Percentiles rank a stretch among this genome's conserved stretches.
Evolutionary conservation across 805 yeast genomes (phyloP).

Genomic region (Blastobotrys parvus): DNA sequence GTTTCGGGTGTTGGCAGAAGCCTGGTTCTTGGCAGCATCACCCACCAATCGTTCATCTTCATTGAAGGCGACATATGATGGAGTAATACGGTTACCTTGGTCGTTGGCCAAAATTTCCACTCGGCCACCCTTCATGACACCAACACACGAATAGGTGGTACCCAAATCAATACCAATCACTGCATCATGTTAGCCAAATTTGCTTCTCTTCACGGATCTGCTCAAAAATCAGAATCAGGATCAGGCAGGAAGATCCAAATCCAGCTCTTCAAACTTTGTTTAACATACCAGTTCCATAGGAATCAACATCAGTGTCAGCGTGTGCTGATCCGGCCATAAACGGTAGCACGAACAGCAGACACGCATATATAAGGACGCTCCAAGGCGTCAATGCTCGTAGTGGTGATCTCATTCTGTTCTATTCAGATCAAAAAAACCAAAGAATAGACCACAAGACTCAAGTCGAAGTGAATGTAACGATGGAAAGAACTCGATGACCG

Average conservation of each 20-base stretch:
- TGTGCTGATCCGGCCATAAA: constrained; percentile 22
- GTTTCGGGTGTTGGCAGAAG: constrained; percentile 78
- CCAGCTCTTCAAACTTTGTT: too few species aligned
- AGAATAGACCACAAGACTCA: too few species aligned
- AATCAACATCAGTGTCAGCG: constrained; percentile 30
- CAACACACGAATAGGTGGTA: constrained; percentile 96
- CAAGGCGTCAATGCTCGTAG: constrained; percentile 19
- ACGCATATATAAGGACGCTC: constrained; percentile 28
- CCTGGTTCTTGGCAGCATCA: constrained; percentile 95
- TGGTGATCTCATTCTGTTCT: constrained; percentile 6
- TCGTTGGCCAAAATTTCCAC: constrained; percentile 92
- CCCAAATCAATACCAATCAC: constrained; percentile 95
- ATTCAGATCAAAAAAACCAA: too few species aligned
- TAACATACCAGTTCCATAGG: constrained; percentile 35
- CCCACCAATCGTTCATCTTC: constrained; percentile 90
- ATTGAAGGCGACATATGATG: constrained; percentile 88
- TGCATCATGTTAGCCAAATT: constrained; percentile 32
- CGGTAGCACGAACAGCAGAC: constrained; percentile 29
- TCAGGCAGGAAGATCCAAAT: not conserved
- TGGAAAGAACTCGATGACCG: too few species aligned
- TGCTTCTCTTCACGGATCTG: constrained; percentile 1
- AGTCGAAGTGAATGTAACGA: too few species aligned
- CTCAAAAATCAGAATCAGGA: not conserved
- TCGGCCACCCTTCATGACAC: constrained; percentile 73
- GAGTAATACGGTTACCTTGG: constrained; percentile 96